Evolutionary conservation across 140 eudicot species (phyloP).

Genomic region (Flaveria floridana): DNA sequence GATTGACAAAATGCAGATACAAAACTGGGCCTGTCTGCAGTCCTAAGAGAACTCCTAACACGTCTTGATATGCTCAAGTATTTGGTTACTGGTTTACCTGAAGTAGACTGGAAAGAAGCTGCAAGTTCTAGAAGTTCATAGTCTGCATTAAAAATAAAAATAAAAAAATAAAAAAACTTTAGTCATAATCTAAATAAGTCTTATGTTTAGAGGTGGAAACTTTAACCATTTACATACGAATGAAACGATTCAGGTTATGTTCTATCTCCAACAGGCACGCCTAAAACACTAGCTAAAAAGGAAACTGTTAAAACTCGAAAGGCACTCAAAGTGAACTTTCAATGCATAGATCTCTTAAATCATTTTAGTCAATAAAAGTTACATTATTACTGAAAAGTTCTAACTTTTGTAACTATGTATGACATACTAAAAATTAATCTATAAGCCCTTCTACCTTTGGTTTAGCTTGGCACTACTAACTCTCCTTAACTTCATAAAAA

Average conservation of each 20-base stretch:
- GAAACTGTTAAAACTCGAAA: background rate
- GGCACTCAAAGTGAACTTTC: background rate
- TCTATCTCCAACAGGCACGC: background rate
- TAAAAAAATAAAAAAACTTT: background rate
- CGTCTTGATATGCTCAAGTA: slow-evolving; percentile 70
- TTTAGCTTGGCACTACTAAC: background rate
- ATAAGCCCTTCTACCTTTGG: background rate
- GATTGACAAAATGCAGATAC: slow-evolving; percentile 95
- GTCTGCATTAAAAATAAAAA: slow-evolving; percentile 71
- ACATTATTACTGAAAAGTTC: background rate
- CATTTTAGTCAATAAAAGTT: background rate
- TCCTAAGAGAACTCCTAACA: slow-evolving; percentile 73
- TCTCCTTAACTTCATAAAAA: background rate
- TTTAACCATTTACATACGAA: background rate
- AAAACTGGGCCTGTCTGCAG: slow-evolving; percentile 66
- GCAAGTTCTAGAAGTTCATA: slow-evolving; percentile 74
- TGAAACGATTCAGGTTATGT: background rate
- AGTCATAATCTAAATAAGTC: slow-evolving; percentile 17
- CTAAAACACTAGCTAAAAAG: background rate
- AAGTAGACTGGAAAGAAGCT: slow-evolving; percentile 61
- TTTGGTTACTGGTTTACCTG: slow-evolving; percentile 69
- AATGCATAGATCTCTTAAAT: background rate
- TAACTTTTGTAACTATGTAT: background rate
- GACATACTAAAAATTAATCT: background rate
- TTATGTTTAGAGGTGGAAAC: background rate